Percentiles rank a stretch among this genome's conserved stretches.
These are phyloP conservation scores for Aspergillus sp. DNA, from an alignment of 2,329 filamentous ascomycete genomes.

Conservation along the genomic window DNA sequence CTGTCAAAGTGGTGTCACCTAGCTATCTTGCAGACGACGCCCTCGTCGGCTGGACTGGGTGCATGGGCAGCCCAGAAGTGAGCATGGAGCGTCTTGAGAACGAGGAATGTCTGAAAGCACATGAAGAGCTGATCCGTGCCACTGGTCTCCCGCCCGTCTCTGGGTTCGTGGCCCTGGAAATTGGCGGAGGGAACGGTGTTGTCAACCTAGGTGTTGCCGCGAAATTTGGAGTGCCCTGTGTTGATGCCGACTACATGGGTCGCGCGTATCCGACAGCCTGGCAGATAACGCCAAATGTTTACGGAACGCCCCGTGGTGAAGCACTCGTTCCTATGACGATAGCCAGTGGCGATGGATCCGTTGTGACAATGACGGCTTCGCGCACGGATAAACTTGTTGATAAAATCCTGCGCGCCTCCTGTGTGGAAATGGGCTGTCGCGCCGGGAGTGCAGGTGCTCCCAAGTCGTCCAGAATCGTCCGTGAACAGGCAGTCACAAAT, in stretches of 20 bases:
- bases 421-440: slow-evolving; percentile 57
- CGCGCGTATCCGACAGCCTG: slow-evolving; percentile 48
- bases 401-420: slow-evolving; percentile 51
- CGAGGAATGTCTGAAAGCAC: slow-evolving; percentile 50
- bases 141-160: not conserved
- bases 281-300: slow-evolving; percentile 48
- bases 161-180: slow-evolving; percentile 56
- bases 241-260: slow-evolving; percentile 50
- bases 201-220: slow-evolving; percentile 4
- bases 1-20: not conserved
- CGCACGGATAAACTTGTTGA: slow-evolving; percentile 49
- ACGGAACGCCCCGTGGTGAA: slow-evolving; percentile 28
- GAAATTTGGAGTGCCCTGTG: slow-evolving; percentile 44
- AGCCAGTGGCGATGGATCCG: slow-evolving; percentile 52
- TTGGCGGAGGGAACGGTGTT: slow-evolving; percentile 65
- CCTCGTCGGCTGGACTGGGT: slow-evolving; percentile 54
- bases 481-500: slow-evolving; percentile 43
- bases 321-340: slow-evolving; percentile 46
- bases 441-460: slow-evolving; percentile 19
- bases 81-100: slow-evolving; percentile 60
- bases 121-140: slow-evolving; percentile 50
- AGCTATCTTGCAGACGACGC: slow-evolving; percentile 50
- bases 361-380: slow-evolving; percentile 45
- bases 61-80: slow-evolving; percentile 61
- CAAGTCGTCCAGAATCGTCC: slow-evolving; percentile 8